Evolutionary conservation across 306 rosid species (phyloP).

Genomic region (Pterocarpus santalinus): DNA sequence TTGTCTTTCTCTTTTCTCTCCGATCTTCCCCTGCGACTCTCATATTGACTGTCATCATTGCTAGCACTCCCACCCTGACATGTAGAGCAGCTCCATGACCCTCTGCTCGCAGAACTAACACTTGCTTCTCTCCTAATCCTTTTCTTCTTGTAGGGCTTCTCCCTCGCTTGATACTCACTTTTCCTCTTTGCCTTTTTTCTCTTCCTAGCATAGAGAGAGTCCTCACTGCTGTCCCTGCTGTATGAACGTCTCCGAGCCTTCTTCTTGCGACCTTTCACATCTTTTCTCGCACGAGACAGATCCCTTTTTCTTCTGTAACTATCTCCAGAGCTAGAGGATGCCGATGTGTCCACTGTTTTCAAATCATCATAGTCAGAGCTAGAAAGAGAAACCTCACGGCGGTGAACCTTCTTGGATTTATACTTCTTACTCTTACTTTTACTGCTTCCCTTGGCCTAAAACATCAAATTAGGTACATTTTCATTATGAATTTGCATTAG

Average conservation of each 20-base stretch:
- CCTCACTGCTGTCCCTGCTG: slow-evolving; percentile 62
- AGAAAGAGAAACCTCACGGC: slow-evolving; percentile 58
- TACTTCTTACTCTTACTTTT: slow-evolving; percentile 59
- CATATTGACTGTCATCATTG: slow-evolving; percentile 54
- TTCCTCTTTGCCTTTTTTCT: slow-evolving; percentile 66
- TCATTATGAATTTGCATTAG: slow-evolving; percentile 20
- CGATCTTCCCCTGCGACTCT: slow-evolving; percentile 54
- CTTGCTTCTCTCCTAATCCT: slow-evolving; percentile 66
- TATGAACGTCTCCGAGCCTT: slow-evolving; percentile 56
- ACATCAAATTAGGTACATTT: slow-evolving; percentile 33
- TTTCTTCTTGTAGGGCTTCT: slow-evolving; percentile 58
- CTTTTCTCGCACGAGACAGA: slow-evolving; percentile 58
- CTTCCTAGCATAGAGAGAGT: slow-evolving; percentile 61
- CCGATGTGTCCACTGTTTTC: slow-evolving; percentile 48
- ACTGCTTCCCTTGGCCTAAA: slow-evolving; percentile 61
- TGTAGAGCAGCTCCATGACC: slow-evolving; percentile 62
- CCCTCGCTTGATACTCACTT: slow-evolving; percentile 51
- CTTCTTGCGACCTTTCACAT: slow-evolving; percentile 61
- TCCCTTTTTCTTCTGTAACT: slow-evolving; percentile 59
- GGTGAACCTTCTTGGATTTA: slow-evolving; percentile 75
- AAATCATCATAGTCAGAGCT: slow-evolving; percentile 63
- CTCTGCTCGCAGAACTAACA: slow-evolving; percentile 52
- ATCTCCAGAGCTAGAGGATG: slow-evolving; percentile 69
- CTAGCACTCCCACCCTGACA: slow-evolving; percentile 56
- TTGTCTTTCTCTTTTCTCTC: slow-evolving; percentile 56